A percentile compares a stretch with the other conserved stretches of the same genome.
These are phyloP conservation scores for Oryza rufipogon DNA, from an alignment of 176 grass and related monocot genomes.

Conservation along the genomic window DNA sequence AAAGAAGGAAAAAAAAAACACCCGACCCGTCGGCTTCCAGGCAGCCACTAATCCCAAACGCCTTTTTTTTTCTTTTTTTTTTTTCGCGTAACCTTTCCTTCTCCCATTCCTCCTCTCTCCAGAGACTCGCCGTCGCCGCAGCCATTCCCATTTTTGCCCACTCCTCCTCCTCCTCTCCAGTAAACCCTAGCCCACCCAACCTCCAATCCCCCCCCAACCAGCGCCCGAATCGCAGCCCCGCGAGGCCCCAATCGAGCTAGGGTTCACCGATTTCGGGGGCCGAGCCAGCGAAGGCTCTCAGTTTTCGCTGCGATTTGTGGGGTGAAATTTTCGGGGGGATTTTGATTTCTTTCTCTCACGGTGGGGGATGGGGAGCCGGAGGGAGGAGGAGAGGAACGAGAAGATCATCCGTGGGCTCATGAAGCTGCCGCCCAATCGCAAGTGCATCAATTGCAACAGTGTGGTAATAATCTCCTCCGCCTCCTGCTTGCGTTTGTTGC, in stretches of 20 bases:
- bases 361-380: constrained; percentile 80
- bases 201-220: constrained; percentile 36
- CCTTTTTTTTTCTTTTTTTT: constrained; percentile 35
- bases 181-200: constrained; percentile 67
- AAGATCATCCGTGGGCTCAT: constrained; percentile 98
- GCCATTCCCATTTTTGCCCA: constrained; percentile 43
- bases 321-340: constrained; percentile 27
- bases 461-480: constrained; percentile 58
- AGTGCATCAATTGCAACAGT: constrained; percentile 97
- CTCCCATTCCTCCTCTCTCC: constrained; percentile 22
- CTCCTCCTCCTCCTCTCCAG: constrained; percentile 39
- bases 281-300: constrained; percentile 8
- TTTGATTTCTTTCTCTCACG: not conserved
- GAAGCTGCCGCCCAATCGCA: constrained; percentile 97
- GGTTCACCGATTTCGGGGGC: constrained; percentile 41
- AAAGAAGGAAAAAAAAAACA: not conserved
- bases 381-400: constrained; percentile 94
- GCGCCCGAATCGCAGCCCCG: constrained; percentile 19
- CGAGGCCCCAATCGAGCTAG: constrained; percentile 38
- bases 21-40: constrained; percentile 45
- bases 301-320: not conserved
- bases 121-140: constrained; percentile 48
- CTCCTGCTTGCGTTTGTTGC: constrained; percentile 13
- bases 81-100: constrained; percentile 43
- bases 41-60: constrained; percentile 55